Percentiles rank a stretch among this genome's conserved stretches.
phyloP scores from a whole-genome alignment of 345 rosid species.

The Lenwebbia sp. region DNA sequence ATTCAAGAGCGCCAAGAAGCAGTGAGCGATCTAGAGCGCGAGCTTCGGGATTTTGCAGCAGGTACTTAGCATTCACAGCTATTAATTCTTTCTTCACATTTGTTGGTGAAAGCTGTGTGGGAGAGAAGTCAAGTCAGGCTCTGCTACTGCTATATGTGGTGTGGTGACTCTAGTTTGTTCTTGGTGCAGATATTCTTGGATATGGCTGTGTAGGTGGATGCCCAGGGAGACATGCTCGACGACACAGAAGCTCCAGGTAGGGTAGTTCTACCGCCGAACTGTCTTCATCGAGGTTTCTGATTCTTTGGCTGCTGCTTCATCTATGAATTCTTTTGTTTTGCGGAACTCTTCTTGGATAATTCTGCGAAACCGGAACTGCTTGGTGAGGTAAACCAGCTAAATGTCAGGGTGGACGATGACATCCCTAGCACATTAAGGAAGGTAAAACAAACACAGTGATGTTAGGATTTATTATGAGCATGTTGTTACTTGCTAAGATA shows the following conservation, averaged over 20 bases:
- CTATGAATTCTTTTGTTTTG: neutral
- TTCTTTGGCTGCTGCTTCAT: neutral
- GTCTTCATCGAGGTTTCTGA: neutral
- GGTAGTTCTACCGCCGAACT: neutral
- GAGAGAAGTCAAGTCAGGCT: neutral
- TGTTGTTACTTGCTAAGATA: neutral
- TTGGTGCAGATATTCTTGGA: constrained; percentile 70
- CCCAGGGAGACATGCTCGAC: constrained; percentile 91
- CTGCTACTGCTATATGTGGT: neutral
- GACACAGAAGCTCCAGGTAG: constrained; percentile 83
- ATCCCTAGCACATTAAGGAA: neutral
- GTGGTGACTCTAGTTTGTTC: neutral
- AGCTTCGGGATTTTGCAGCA: constrained; percentile 79
- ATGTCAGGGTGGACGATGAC: neutral
- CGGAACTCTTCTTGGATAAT: neutral
- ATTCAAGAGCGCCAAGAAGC: constrained; percentile 98
- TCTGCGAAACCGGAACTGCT: neutral
- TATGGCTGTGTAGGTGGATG: constrained; percentile 91
- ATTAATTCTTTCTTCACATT: neutral
- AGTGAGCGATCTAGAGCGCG: constrained; percentile 70
- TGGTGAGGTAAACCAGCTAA: neutral
- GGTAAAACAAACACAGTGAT: neutral
- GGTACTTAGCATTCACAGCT: constrained; percentile 21
- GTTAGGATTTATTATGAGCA: neutral
- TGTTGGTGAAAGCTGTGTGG: neutral